Percentiles rank a stretch among this genome's conserved stretches.
Evolutionary conservation across 176 grass and related monocot species (phyloP).

Genomic region (barley (Hordeum vulgare)): DNA sequence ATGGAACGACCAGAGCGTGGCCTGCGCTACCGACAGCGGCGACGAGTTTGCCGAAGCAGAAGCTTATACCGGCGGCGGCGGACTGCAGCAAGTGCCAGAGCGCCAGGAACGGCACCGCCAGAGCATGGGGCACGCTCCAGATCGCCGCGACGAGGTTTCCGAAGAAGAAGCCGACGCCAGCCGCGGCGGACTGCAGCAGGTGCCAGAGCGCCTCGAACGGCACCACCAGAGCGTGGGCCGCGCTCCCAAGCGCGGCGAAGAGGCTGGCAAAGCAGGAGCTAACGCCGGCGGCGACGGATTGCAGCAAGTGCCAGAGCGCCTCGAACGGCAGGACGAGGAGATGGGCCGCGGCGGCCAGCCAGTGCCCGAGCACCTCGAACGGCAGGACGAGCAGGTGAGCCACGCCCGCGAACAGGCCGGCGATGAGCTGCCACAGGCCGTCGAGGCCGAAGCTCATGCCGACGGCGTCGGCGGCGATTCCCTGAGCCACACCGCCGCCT

Average conservation of each 20-base stretch:
- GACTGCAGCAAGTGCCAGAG: background rate
- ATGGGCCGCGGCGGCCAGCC: too few species aligned
- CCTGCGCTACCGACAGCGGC: too few species aligned
- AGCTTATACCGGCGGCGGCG: background rate
- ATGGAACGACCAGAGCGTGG: too few species aligned
- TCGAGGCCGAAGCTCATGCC: background rate
- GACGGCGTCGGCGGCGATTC: background rate
- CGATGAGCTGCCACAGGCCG: slow-evolving; percentile 6
- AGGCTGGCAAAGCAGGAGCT: background rate
- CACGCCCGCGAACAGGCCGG: background rate
- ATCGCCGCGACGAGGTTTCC: too few species aligned
- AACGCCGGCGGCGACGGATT: too few species aligned
- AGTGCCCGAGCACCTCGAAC: too few species aligned
- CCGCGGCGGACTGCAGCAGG: background rate
- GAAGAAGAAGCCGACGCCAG: background rate
- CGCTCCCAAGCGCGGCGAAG: too few species aligned
- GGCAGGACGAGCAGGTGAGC: too few species aligned
- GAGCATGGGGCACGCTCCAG: too few species aligned
- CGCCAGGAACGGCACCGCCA: background rate
- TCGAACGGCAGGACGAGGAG: too few species aligned
- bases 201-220: background rate
- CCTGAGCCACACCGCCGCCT: background rate
- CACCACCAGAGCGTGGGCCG: background rate
- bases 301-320: too few species aligned
- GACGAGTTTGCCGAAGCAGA: too few species aligned